Evolutionary conservation across 1,139 yeast genomes (phyloP), one percentile per base, ranked within the genome.

Genomic region (Hansenula anomala): DNA sequence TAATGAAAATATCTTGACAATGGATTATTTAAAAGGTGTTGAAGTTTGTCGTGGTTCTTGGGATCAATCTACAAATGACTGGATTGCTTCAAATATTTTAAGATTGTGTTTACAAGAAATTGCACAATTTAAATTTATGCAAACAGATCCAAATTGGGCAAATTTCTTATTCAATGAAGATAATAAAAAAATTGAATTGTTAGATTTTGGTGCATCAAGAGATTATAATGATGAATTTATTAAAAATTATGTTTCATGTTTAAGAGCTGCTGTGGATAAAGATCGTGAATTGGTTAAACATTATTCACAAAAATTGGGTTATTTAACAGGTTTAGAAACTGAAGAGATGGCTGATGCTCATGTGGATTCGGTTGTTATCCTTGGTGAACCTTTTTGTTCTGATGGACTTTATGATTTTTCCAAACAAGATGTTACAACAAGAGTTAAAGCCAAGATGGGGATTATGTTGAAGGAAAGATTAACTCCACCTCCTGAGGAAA

Each of bases 71-170:
- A 77, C 85, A 15, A 81, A 75, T 45, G 71, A 90, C 61, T 83
- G 84, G 78, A 82, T 92, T 44, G 95, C 96, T 12, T 76, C 88
- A 9, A 75, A 83, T 52, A 80, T 92, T 44, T 85, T 94, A 96
- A 74, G 88, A 47, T 70, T 92, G 35, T 89, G 97, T 55, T 67
- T 92, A 37, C 68, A 76, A 51, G 99, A 92, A 62, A 84, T 94
- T 56, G 88, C 88, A 25, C 69, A 76, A 51, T 90, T 84, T 67
- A 76, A 75, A 54, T 92, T 84, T 64, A 92, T 92, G 99, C 99
- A 92, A 64, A 90, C 98, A 1, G 99, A 92, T 63, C 99, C 99
- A 35, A 92, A 92, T 63, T 94, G 98, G 98, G 97, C 98, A 37
- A 92, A 92, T 60, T 94, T 94, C 64, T 66, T 94, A 45, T 89